A percentile compares a stretch with the other conserved stretches of the same genome.
phyloP scores from a whole-genome alignment of 2,329 filamentous ascomycete genomes.

The Monosporascus sp. region DNA sequence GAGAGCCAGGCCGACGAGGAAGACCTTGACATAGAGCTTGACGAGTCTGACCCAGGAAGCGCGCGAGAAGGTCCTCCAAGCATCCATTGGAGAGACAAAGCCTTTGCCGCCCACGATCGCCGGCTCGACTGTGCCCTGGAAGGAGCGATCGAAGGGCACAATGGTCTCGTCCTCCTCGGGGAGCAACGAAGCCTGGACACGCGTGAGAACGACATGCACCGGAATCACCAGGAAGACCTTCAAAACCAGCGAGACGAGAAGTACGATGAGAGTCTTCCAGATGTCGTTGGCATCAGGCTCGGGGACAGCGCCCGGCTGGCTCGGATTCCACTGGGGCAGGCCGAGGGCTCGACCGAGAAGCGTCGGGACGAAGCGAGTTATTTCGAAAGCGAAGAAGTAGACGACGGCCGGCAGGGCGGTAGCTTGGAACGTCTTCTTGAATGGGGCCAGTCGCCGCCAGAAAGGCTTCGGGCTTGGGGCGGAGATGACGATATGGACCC shows the following conservation, averaged over 20 bases:
- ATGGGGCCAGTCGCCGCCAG: slow-evolving; percentile 64
- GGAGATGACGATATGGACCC: slow-evolving; percentile 84
- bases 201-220: slow-evolving; percentile 67
- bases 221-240: slow-evolving; percentile 66
- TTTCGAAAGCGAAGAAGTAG: slow-evolving; percentile 52
- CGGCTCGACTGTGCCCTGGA: slow-evolving; percentile 71
- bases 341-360: slow-evolving; percentile 41
- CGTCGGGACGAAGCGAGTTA: slow-evolving; percentile 42
- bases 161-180: slow-evolving; percentile 77
- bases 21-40: slow-evolving; percentile 69
- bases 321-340: slow-evolving; percentile 34
- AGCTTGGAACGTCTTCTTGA: slow-evolving; percentile 58
- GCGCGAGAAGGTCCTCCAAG: slow-evolving; percentile 73
- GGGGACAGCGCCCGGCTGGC: slow-evolving; percentile 32
- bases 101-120: slow-evolving; percentile 68
- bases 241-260: slow-evolving; percentile 41
- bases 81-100: slow-evolving; percentile 65
- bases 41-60: slow-evolving; percentile 67
- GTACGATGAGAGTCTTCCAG: slow-evolving; percentile 42
- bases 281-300: slow-evolving; percentile 31
- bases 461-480: slow-evolving; percentile 57
- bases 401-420: slow-evolving; percentile 63
- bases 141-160: slow-evolving; percentile 84
- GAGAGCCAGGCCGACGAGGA: slow-evolving; percentile 46
- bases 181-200: slow-evolving; percentile 82